Evolutionary conservation across 2,329 filamentous ascomycete genomes (phyloP).

Genomic region (Fusarium sp.): DNA sequence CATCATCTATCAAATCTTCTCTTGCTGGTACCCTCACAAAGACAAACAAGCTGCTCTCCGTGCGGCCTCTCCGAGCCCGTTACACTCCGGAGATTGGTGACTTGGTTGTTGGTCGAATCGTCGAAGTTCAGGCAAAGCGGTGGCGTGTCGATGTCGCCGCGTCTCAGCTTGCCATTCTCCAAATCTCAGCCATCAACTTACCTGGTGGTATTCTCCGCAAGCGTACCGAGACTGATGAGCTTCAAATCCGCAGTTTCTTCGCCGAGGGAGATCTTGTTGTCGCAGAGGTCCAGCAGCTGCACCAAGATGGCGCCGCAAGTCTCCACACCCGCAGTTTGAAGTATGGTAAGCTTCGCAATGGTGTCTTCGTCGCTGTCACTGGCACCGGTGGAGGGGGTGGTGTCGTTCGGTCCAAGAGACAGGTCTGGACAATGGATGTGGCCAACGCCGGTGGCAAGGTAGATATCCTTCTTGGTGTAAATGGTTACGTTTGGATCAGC

Average conservation of each 20-base stretch:
- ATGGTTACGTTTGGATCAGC: constrained; percentile 96
- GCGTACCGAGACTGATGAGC: constrained; percentile 92
- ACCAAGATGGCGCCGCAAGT: constrained; percentile 84
- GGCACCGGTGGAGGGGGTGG: constrained; percentile 87
- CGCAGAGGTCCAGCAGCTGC: constrained; percentile 91
- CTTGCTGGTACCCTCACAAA: constrained; percentile 90
- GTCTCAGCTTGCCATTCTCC: constrained; percentile 83
- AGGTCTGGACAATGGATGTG: constrained; percentile 83
- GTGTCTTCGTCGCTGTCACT: constrained; percentile 83
- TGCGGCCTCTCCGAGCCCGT: constrained; percentile 87
- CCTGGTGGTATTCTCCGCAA: constrained; percentile 92
- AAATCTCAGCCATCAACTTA: constrained; percentile 90
- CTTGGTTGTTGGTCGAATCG: constrained; percentile 90
- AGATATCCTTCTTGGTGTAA: constrained; percentile 91
- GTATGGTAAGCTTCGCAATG: constrained; percentile 96
- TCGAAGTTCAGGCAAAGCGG: constrained; percentile 90
- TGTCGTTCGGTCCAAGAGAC: constrained; percentile 83
- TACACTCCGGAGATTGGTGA: constrained; percentile 98
- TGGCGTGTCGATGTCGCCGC: constrained; percentile 97
- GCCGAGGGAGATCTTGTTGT: constrained; percentile 93
- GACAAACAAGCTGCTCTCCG: constrained; percentile 96
- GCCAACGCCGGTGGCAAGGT: constrained; percentile 70
- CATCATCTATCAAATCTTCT: constrained; percentile 82
- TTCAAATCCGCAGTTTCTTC: constrained; percentile 98
- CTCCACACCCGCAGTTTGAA: constrained; percentile 91